phyloP scores from a whole-genome alignment of 139 green algal genomes.

The Astrephomene gubernaculifera region DNA sequence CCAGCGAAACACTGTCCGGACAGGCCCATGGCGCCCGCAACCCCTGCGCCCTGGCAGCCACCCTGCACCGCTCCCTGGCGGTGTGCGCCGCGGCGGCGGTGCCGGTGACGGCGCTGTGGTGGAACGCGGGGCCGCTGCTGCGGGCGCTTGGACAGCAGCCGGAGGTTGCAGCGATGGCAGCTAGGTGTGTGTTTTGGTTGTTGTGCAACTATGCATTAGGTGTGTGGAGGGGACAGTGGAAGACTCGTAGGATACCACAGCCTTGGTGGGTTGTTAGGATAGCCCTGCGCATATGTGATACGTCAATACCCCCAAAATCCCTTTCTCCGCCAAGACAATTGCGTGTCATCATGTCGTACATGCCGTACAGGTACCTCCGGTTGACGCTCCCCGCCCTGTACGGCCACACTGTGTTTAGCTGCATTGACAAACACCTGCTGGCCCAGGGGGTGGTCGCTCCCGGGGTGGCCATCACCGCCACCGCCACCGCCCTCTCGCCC shows the following conservation, averaged over 20 bases:
- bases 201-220: no score
- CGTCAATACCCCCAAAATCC: no score
- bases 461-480: slow-evolving; percentile 33
- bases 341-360: no score
- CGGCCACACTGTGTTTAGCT: slow-evolving; percentile 44
- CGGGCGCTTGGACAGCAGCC: slow-evolving; percentile 26
- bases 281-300: no score
- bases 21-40: slow-evolving; percentile 43
- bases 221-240: no score
- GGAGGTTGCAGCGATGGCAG: slow-evolving; percentile 39
- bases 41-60: slow-evolving; percentile 20
- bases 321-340: no score
- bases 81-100: slow-evolving; percentile 34
- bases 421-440: slow-evolving; percentile 52
- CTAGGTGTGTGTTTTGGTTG: no score
- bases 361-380: slow-evolving; percentile 47
- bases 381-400: slow-evolving; percentile 49
- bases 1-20: slow-evolving; percentile 45
- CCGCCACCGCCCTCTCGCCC: slow-evolving; percentile 28
- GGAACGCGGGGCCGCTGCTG: slow-evolving; percentile 43
- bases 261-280: no score
- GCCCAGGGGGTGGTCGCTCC: slow-evolving; percentile 39
- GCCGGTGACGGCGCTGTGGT: slow-evolving; percentile 44
- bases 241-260: no score
- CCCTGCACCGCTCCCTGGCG: slow-evolving; percentile 46